Evolutionary conservation across 148 eudicot genomes (phyloP), one percentile per base, ranked within the genome.

Genomic region (Chenopodium berlandieri): DNA sequence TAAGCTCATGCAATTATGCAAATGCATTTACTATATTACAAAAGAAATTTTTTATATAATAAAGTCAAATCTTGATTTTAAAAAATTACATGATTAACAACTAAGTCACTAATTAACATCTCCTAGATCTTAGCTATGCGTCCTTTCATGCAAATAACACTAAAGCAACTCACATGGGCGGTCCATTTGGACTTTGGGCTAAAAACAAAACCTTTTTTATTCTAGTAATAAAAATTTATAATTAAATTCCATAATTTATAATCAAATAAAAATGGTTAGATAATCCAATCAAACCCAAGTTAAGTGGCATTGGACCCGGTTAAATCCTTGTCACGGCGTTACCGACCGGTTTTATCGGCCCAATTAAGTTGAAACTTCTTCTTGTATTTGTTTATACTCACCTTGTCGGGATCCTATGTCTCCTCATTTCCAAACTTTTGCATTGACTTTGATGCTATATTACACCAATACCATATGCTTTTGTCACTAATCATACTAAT

Each of bases 321-420:
- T 81, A 1, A 66, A 66, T 14, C 63, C 60, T 25, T 56, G 22
- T 69, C 69, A 82, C 67, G 70, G 75, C 67, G 64, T 65, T 27
- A 31, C 31, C 79, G 75, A 58, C 84, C 83, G 73, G 72, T 16
- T 52, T 50, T 66, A 0, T 25, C 75, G 79, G 67, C 78, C 80
- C 70, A 76, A 67, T 14, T 40, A 14, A 5, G 27, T 68, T 68
- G 44, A 30, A 5, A n/a, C 16, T 72, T 70, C 17, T 32, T 46
- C 13, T 40, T 3, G 44, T 40, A 78, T 70, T 83, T 80, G 71
- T 80, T 71, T 71, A 75, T 54, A 80, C 84, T 65, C 37, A 14
- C 37, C 77, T 80, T 86, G 89, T 86, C 86, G 88, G 81, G 77
- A 77, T 85, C 82, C 84, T 16, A 79, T 79, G 88, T 52, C 75